phyloP scores from a whole-genome alignment of 2,329 filamentous ascomycete species.

The Hawksworthiomyces lignivorus region DNA sequence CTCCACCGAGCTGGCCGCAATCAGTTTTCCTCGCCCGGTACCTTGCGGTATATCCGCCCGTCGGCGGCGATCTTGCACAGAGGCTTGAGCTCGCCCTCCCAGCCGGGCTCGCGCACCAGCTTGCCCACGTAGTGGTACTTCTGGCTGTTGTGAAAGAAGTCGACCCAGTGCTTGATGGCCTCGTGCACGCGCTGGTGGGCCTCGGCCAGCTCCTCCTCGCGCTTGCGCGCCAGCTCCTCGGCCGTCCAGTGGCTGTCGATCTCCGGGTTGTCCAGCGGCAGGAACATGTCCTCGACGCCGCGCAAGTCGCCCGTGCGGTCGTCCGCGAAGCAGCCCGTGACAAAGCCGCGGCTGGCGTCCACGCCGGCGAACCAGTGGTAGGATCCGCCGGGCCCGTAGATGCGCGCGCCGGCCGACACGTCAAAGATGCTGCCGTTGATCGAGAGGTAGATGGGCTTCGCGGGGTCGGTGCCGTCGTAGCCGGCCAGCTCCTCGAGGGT shows the following conservation, averaged over 20 bases:
- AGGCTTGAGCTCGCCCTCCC: constrained; percentile 52
- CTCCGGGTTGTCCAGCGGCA: constrained; percentile 54
- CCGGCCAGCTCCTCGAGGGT: constrained; percentile 65
- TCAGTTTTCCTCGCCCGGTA: constrained; percentile 47
- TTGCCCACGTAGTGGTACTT: constrained; percentile 77
- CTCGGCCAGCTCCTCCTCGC: constrained; percentile 54
- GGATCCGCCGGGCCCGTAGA: constrained; percentile 77
- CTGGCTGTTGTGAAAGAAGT: constrained; percentile 70
- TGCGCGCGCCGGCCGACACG: constrained; percentile 57
- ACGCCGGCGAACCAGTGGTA: constrained; percentile 82
- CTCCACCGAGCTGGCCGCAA: no score
- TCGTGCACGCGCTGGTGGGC: constrained; percentile 60
- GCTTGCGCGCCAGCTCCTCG: constrained; percentile 43
- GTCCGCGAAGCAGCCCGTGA: constrained; percentile 86
- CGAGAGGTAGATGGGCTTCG: constrained; percentile 78
- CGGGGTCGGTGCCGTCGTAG: constrained; percentile 71
- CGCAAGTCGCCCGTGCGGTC: constrained; percentile 79
- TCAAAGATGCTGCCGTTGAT: constrained; percentile 85
- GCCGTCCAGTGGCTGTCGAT: constrained; percentile 52
- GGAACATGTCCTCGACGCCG: constrained; percentile 80
- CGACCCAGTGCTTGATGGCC: constrained; percentile 71
- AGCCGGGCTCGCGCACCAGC: constrained; percentile 54
- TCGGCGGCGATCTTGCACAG: constrained; percentile 67
- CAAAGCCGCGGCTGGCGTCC: constrained; percentile 81
- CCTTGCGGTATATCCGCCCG: constrained; percentile 43